Evolutionary conservation across 352 stramenopile species (phyloP).

Genomic region (Phytophthora brassicae): DNA sequence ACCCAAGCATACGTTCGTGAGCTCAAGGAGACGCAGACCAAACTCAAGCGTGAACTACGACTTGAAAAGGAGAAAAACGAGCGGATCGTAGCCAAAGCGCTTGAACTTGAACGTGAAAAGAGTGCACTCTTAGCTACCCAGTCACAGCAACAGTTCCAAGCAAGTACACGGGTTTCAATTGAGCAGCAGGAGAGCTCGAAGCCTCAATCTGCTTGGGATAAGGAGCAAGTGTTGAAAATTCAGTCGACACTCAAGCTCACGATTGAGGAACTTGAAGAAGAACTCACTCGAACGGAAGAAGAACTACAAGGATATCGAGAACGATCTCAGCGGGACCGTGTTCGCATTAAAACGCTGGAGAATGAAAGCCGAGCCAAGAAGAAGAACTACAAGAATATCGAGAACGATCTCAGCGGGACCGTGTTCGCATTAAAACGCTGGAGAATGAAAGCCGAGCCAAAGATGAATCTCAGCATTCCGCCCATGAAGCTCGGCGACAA

Average conservation of each 20-base stretch:
- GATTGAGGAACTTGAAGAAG: constrained; percentile 81
- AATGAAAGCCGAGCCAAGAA: constrained; percentile 50
- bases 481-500: constrained; percentile 39
- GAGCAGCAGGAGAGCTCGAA: constrained; percentile 13
- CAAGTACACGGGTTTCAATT: constrained; percentile 1
- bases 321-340: constrained; percentile 52
- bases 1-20: constrained; percentile 65
- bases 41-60: constrained; percentile 62
- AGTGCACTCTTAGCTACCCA: constrained; percentile 41
- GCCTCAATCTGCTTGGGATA: constrained; percentile 57
- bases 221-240: constrained; percentile 73
- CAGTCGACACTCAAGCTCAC: constrained; percentile 68
- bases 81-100: constrained; percentile 59
- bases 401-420: constrained; percentile 57
- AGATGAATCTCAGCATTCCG: constrained; percentile 39
- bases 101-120: constrained; percentile 76
- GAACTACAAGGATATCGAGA: constrained; percentile 52
- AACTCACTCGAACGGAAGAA: constrained; percentile 66
- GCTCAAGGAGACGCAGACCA: constrained; percentile 60
- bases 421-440: constrained; percentile 53
- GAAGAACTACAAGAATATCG: constrained; percentile 48
- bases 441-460: constrained; percentile 48
- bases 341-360: constrained; percentile 59
- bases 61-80: constrained; percentile 80
- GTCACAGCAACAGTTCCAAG: constrained; percentile 12